Conservation (phyloP, 495 filamentous ascomycete species). For the Xylaria bambusicola region DNA sequence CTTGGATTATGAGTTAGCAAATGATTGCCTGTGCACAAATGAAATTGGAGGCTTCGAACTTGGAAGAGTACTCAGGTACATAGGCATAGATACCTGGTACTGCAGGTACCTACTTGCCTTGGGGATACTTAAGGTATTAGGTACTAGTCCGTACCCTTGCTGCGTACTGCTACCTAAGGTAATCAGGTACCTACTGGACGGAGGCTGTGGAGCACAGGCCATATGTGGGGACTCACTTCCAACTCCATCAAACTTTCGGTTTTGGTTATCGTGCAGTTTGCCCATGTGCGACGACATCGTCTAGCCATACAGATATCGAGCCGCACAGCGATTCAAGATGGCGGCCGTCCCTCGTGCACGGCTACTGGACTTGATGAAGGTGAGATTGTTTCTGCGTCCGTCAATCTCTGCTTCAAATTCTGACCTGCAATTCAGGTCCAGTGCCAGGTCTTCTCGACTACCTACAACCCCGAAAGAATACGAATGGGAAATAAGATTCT, state of each 20-base stretch:
- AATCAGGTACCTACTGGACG: background rate
- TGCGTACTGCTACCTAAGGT: background rate
- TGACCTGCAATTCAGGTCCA: conserved; percentile 60
- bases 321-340: conserved; percentile 56
- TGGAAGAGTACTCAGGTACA: no score
- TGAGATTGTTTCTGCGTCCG: conserved; percentile 34
- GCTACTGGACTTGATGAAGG: conserved; percentile 78
- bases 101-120: no score
- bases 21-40: no score
- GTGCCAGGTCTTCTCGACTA: conserved; percentile 87
- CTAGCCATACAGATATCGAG: no score
- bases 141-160: no score
- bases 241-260: conserved; percentile 8
- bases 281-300: background rate
- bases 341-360: conserved; percentile 66
- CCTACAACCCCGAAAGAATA: conserved; percentile 79
- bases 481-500: conserved; percentile 88
- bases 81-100: no score
- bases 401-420: background rate
- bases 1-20: no score
- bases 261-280: background rate
- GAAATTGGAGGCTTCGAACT: no score
- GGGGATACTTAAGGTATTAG: no score
- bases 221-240: background rate
- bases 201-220: background rate